A percentile compares a stretch with the other conserved stretches of the same genome.
Conservation (phyloP, 192 early-diverging fungal genomes). For the Mortierella claussenii region DNA sequence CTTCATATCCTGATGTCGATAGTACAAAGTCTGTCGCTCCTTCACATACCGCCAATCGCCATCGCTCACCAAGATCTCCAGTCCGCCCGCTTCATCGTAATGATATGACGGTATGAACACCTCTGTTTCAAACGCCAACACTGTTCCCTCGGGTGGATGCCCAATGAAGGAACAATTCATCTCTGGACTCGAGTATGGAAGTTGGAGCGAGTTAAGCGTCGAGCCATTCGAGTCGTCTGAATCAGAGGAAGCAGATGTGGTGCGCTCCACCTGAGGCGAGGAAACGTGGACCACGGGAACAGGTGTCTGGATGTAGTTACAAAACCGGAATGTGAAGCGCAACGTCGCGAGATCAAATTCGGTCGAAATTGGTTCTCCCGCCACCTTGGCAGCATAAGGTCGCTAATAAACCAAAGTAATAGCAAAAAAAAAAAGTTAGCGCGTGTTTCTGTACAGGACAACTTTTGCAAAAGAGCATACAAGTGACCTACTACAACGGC, state of each 20-base stretch:
- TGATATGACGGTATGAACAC: conserved; percentile 82
- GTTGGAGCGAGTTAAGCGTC: background rate
- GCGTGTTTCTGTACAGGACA: background rate
- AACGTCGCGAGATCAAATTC: conserved; percentile 70
- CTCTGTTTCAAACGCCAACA: conserved; percentile 63
- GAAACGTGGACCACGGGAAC: conserved; percentile 37
- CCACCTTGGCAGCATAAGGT: conserved; percentile 81
- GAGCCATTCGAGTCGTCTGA: conserved; percentile 1
- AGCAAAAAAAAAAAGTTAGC: background rate
- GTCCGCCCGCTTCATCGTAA: conserved; percentile 56
- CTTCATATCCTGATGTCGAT: conserved; percentile 47
- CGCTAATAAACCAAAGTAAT: conserved; percentile 54
- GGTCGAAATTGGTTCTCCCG: conserved; percentile 69
- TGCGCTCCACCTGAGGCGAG: conserved; percentile 4
- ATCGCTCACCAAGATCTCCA: conserved; percentile 71
- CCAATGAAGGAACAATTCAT: conserved; percentile 17
- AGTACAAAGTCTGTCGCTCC: conserved; percentile 75
- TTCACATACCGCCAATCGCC: conserved; percentile 79
- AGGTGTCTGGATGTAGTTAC: conserved; percentile 48
- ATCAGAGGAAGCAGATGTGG: background rate
- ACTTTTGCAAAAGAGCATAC: background rate
- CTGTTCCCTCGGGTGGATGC: conserved; percentile 27
- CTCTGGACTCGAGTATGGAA: conserved; percentile 13
- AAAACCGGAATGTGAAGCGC: conserved; percentile 70
- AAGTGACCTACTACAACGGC: conserved; percentile 74